A percentile compares a stretch with the other conserved stretches of the same genome.
Evolutionary conservation across 2,329 filamentous ascomycete species (phyloP).

Genomic region (Aphanocladium album): DNA sequence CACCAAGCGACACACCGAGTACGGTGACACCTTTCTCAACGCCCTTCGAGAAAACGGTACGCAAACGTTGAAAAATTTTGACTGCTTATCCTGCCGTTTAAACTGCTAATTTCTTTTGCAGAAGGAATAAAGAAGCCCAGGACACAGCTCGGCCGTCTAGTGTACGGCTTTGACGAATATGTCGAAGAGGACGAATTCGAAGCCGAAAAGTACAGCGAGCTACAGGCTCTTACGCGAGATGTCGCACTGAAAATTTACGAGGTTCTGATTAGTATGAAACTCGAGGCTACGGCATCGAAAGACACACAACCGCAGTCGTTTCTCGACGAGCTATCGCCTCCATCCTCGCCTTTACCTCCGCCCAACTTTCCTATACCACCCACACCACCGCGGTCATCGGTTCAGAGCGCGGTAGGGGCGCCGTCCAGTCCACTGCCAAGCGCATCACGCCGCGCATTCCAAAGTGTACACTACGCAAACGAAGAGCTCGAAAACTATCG

Average conservation of each 20-base stretch:
- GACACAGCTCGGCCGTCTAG: slow-evolving; percentile 41
- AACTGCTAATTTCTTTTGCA: slow-evolving; percentile 20
- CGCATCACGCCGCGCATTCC: background rate
- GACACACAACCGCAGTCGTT: slow-evolving; percentile 20
- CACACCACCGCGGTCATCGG: slow-evolving; percentile 6
- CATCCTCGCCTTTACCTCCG: slow-evolving; percentile 10
- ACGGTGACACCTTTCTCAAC: slow-evolving; percentile 44
- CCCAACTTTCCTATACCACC: slow-evolving; percentile 11
- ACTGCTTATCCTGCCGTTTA: background rate
- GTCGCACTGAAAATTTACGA: slow-evolving; percentile 45
- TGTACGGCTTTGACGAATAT: slow-evolving; percentile 56
- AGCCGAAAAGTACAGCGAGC: slow-evolving; percentile 41
- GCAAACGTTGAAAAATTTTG: slow-evolving; percentile 8
- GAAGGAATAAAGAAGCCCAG: slow-evolving; percentile 47
- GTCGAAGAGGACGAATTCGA: slow-evolving; percentile 47
- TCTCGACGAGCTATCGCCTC: slow-evolving; percentile 18
- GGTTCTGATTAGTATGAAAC: slow-evolving; percentile 49
- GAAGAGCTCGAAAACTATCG: slow-evolving; percentile 7
- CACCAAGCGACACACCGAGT: slow-evolving; percentile 30
- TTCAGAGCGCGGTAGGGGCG: background rate
- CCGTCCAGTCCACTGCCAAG: slow-evolving; percentile 1
- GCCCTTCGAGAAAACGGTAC: slow-evolving; percentile 51
- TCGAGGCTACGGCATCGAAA: slow-evolving; percentile 32
- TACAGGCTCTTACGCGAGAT: slow-evolving; percentile 43
- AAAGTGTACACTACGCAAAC: slow-evolving; percentile 6